phyloP scores from a whole-genome alignment of 176 grass and related monocot species.

The Triticum timopheevii region DNA sequence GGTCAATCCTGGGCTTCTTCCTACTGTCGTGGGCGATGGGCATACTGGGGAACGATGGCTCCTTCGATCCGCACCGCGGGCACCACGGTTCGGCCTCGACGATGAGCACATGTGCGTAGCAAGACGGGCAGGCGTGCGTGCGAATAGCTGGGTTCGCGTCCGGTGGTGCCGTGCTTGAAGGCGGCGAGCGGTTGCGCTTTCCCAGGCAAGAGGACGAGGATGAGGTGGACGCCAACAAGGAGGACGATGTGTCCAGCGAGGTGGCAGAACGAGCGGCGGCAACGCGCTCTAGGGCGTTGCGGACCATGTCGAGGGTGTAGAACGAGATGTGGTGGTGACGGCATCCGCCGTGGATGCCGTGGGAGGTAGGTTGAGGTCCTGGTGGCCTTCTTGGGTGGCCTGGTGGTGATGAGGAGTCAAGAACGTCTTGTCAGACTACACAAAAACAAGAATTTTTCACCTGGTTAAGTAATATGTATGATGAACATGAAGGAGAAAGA shows the following conservation, averaged over 20 bases:
- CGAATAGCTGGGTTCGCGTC: background rate
- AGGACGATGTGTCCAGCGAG: constrained; percentile 9
- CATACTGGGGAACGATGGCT: constrained; percentile 27
- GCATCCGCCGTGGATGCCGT: background rate
- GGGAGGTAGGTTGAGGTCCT: constrained; percentile 51
- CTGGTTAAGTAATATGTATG: background rate
- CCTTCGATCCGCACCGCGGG: constrained; percentile 50
- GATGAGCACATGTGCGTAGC: constrained; percentile 65
- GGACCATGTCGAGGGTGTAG: constrained; percentile 60
- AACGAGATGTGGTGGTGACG: background rate
- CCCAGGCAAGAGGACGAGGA: constrained; percentile 41
- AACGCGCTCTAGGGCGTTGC: constrained; percentile 47
- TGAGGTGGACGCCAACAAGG: constrained; percentile 27
- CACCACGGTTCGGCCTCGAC: constrained; percentile 34
- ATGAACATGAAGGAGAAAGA: background rate
- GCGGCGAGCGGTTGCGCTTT: constrained; percentile 25
- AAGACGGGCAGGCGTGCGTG: constrained; percentile 47
- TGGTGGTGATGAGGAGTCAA: constrained; percentile 32
- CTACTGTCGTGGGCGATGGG: background rate
- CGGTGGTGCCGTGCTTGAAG: background rate
- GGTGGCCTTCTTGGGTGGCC: background rate
- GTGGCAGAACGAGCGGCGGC: background rate
- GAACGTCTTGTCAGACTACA: constrained; percentile 53
- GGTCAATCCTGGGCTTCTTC: constrained; percentile 58
- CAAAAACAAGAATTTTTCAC: background rate